A percentile compares a stretch with the other conserved stretches of the same genome.
Evolutionary conservation across 2,329 filamentous ascomycete species (phyloP).

Genomic region (Trichoderma cornu-damae): DNA sequence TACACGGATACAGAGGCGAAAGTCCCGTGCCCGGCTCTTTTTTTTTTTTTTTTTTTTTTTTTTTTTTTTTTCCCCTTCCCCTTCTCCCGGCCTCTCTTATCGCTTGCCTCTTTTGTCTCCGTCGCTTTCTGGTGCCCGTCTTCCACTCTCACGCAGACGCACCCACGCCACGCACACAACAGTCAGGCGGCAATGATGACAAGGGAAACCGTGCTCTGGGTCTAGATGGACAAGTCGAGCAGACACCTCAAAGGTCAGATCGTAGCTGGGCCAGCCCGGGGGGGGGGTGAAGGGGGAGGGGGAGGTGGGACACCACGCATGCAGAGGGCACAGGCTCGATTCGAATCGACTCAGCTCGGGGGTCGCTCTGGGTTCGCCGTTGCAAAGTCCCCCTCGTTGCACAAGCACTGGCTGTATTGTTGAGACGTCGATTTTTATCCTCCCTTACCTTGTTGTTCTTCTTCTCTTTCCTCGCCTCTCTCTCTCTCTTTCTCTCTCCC

Average conservation of each 20-base stretch:
- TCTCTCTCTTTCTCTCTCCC: neutral
- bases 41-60: too few relatives aligned
- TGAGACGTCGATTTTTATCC: neutral
- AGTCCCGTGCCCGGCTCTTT: neutral
- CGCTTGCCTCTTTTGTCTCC: neutral
- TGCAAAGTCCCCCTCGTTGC: neutral
- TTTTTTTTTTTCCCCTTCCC: neutral
- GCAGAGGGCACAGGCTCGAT: constrained; percentile 8
- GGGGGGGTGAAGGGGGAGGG: too few relatives aligned
- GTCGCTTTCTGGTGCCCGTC: neutral
- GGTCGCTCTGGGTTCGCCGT: neutral
- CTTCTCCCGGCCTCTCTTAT: neutral
- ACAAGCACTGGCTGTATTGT: neutral
- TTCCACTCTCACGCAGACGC: neutral
- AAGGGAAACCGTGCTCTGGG: constrained; percentile 5
- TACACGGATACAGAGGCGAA: neutral
- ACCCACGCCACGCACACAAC: neutral
- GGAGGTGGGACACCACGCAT: constrained; percentile 9
- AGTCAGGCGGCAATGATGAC: constrained; percentile 6
- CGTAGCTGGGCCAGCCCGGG: constrained; percentile 7
- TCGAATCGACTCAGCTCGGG: neutral
- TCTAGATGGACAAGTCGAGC: constrained; percentile 9
- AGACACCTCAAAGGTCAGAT: constrained; percentile 11
- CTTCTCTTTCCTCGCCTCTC: neutral
- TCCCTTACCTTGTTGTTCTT: neutral